Evolutionary conservation across 148 eudicot genomes (phyloP), one percentile per base, ranked within the genome.

Genomic region (Limonium bicolor): DNA sequence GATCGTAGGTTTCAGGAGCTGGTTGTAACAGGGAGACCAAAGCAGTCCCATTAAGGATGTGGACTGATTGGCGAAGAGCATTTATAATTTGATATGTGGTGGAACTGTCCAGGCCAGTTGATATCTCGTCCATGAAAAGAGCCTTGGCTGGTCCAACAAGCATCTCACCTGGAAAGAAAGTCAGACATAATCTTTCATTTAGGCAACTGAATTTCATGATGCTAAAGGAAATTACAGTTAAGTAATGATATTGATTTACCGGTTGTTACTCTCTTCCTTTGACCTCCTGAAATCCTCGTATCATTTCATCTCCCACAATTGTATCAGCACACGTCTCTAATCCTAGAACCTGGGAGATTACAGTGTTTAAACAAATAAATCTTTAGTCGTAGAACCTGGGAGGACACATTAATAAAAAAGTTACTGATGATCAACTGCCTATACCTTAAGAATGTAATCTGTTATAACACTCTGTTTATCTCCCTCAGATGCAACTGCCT

Each of bases 251-350:
- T n/a, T n/a, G n/a, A n/a, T 8, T 41, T 53, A 65, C 76, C 76
- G 22, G 64, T 72, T 1, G 78, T 68, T 3, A 72, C 70, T 20
- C 78, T 64, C 46, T 64, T 72, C 46, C 25, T 68, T 34, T 72
- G 73, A 12, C 78, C 73, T 7, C 78, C 78, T 12, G 78, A 72
- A 13, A 72, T 72, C 78, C 78, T 23, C 70, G 49, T 4, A 64
- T 18, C 63, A 67, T 56, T 36, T 60, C 64, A 52, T 68, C 70
- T 13, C 78, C 78, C 7, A 72, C 73, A 56, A 72, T 48, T 8
- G 73, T 72, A 33, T 72, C 73, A 1, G 78, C 78, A 59, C 73
- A 72, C 2, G 53, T 19, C 0, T 72, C 78, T 31, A 72, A 53
- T 27, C 78, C 78, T 15, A 72, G 58, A 27, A 72, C 32, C 72